These are phyloP conservation scores for Myochromella boudieri DNA, from an alignment of 768 basidiomycete genomes.

Conservation along the genomic window DNA sequence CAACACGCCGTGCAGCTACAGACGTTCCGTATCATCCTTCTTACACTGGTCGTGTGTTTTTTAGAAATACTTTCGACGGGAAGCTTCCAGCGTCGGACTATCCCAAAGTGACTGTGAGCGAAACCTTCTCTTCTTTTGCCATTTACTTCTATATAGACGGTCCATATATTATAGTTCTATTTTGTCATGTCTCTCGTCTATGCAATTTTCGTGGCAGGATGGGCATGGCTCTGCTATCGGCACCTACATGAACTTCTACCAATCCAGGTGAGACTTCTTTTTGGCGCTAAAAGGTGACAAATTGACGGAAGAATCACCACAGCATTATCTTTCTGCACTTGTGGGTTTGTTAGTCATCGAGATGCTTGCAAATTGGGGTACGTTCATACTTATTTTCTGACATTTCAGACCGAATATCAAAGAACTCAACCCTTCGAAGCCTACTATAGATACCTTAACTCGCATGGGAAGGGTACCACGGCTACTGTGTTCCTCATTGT, in stretches of 20 bases:
- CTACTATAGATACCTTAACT: conserved; percentile 95
- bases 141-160: neutral
- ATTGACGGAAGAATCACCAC: neutral
- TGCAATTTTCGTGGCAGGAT: conserved; percentile 58
- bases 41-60: conserved; percentile 78
- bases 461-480: conserved; percentile 69
- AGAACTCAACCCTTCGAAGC: conserved; percentile 37
- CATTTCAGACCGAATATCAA: neutral
- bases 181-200: conserved; percentile 84
- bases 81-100: conserved; percentile 91
- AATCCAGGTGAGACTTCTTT: conserved; percentile 59
- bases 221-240: conserved; percentile 84
- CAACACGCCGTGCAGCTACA: conserved; percentile 37
- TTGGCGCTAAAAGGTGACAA: neutral
- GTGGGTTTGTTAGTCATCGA: conserved; percentile 87
- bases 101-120: conserved; percentile 92
- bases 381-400: conserved; percentile 18
- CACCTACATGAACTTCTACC: conserved; percentile 84
- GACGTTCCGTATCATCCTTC: conserved; percentile 68
- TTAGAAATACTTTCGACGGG: conserved; percentile 87
- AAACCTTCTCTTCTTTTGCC: neutral
- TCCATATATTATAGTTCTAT: conserved; percentile 66
- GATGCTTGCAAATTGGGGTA: conserved; percentile 91
- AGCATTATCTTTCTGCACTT: conserved; percentile 92
- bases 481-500: conserved; percentile 92